Base-by-base conservation (phyloP, 371 early-diverging fungal genomes). In the Actinomucor elegans region DNA sequence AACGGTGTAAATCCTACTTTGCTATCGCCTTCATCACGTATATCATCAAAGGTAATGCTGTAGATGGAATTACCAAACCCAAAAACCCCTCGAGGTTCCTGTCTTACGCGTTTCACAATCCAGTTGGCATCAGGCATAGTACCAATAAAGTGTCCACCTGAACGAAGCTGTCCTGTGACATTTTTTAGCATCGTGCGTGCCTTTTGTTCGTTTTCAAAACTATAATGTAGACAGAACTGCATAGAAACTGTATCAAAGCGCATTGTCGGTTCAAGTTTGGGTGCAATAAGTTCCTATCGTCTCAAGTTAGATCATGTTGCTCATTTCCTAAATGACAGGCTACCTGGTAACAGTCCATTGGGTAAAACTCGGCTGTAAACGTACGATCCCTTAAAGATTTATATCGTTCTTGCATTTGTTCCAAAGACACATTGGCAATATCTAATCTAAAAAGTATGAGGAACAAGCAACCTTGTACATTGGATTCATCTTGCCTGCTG, bases 201-300 rank as follows among this genome's bases (percentile, higher is more conserved):
- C 59, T 87, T 89, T 10, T 66, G 59, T 68, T 97, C 94, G 3
- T 83, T 80, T 59, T 92, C 91, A 66, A 99, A 99, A 0, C 97
- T 89, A 71, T 99, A 99, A 64, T 99, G 99, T 46, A 99, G 71
- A 61, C 94, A 93, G 68, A 99, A 99, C 70, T 99, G 99, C 72
- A 90, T 86, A 44, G 92, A 93, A 2, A 98, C 93, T 15, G 95
- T 75, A 66, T 99, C 94, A 50, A 96, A 94, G 37, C 64, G 49
- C 15, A 69, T 60, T 27, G 80, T 67, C 0, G 67, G 65, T 3
- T 82, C 66, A 34, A 85, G 64, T 28, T 72, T 57, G 1, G 81
- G 83, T n/a, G 80, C 80, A 48, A 88, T 66, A 4, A 72, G 59
- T 53, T 83, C 75, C 81, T 83, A 59, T 2, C 1, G 33, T 1